Evolutionary conservation across 1,284 basidiomycete species (phyloP).

Genomic region (Omphalotus olearius): DNA sequence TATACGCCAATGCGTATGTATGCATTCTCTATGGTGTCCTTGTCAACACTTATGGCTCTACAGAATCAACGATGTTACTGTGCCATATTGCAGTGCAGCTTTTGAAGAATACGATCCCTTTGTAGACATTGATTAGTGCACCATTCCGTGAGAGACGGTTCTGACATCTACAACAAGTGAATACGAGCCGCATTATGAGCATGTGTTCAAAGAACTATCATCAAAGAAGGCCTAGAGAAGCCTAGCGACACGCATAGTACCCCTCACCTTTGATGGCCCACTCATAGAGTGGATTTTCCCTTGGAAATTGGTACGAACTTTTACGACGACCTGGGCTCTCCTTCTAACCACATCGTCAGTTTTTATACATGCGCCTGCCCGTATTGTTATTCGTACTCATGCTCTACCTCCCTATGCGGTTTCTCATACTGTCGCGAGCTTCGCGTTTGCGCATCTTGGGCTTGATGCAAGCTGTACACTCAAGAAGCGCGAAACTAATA

Average conservation of each 20-base stretch:
- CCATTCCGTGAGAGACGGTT: constrained; percentile 40
- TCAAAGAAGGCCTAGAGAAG: neutral
- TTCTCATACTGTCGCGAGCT: constrained; percentile 17
- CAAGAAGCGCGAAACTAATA: no score
- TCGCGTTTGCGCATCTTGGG: neutral
- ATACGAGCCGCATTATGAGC: constrained; percentile 39
- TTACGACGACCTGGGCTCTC: no score
- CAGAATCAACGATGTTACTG: constrained; percentile 58
- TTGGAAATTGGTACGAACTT: constrained; percentile 45
- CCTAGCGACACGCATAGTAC: constrained; percentile 19
- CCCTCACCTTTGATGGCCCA: constrained; percentile 24
- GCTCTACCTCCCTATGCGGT: neutral
- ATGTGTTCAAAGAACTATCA: constrained; percentile 40
- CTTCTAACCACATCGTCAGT: neutral
- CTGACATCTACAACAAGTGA: constrained; percentile 27
- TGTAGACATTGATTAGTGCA: constrained; percentile 39
- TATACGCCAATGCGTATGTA: constrained; percentile 71
- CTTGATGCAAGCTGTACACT: neutral
- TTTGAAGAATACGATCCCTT: constrained; percentile 58
- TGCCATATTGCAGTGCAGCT: constrained; percentile 61
- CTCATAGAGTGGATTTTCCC: constrained; percentile 47
- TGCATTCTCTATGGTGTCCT: constrained; percentile 6
- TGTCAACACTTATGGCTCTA: neutral
- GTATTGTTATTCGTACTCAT: neutral
- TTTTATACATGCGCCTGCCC: constrained; percentile 13